Base-by-base conservation (phyloP, 2,329 filamentous ascomycete genomes). In the Cercospora sesami region DNA sequence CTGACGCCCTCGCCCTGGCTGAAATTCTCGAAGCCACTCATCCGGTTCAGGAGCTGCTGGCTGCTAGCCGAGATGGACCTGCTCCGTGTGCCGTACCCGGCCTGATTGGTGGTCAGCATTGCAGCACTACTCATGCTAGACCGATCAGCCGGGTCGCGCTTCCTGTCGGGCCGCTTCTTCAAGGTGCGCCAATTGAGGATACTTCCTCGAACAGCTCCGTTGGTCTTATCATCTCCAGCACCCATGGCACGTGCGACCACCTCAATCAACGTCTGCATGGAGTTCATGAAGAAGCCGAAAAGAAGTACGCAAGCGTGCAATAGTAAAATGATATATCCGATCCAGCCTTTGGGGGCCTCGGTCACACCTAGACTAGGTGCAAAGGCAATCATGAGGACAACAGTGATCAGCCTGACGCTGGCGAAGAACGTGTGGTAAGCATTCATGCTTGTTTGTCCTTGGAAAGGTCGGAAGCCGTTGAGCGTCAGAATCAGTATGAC, bases 391-490 rank as follows among this genome's bases (percentile, higher is more conserved):
- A 80, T 83, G 4, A 85, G 79, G 14, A 84, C 75, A 16, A 81
- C 77, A 0, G 90, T 90, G 59, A 92, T 81, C 33, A 97, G 89
- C 36, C 95, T 89, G 14, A 96, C 83, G 2, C 86, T 82, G 0
- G 93, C 88, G 79, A 97, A 97, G 70, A 93, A 88, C 1, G 91
- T 92, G 75, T 98, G 94, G 73, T 97, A 97, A 9, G 92, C 88
- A 77, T 98, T 98, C 95, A 99, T 99, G 30, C 94, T 97, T 0
- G 95, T 98, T 23, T 94, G 89, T 1, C 90, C 89, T 69, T 94
- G 90, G 76, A 96, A 99, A 0, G 95, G 95, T 16, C 91, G 89
- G 82, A 98, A 96, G 7, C 93, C 92, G 74, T 95, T 90, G 4
- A 98, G 82, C 0, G 94, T 94, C 55, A 98, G 84, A 39, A 97